Conservation (phyloP, 208 protist genomes). For the Trypanosoma mega region DNA sequence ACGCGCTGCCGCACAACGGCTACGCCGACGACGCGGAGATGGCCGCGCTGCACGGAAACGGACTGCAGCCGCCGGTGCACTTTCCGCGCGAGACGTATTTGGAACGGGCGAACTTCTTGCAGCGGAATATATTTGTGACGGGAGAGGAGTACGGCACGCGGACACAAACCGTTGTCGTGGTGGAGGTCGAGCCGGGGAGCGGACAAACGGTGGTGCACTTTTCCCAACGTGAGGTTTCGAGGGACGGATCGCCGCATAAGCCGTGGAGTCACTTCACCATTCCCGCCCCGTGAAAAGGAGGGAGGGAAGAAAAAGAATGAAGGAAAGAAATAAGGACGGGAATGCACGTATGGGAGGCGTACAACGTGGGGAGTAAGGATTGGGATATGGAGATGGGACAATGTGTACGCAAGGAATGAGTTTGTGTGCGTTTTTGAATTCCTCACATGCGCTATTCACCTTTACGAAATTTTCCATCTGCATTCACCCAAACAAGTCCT, state of each 20-base stretch:
- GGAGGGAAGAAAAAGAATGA: background rate
- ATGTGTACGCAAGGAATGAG: no score
- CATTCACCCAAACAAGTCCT: no score
- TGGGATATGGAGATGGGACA: no score
- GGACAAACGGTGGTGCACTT: constrained; percentile 32
- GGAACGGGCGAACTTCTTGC: constrained; percentile 27
- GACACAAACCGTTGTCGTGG: constrained; percentile 55
- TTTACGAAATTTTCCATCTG: no score
- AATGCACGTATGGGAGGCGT: no score
- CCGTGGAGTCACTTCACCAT: constrained; percentile 28
- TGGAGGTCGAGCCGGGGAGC: constrained; percentile 28
- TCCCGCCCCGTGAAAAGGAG: constrained; percentile 9
- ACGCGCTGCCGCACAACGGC: constrained; percentile 30
- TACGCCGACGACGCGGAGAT: constrained; percentile 29
- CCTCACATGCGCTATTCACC: no score
- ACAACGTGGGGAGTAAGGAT: no score
- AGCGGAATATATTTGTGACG: constrained; percentile 43
- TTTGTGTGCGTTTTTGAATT: no score
- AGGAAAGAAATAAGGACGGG: background rate
- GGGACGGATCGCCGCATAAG: constrained; percentile 7
- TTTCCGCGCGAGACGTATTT: constrained; percentile 21
- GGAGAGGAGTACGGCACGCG: constrained; percentile 37
- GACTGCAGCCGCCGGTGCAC: constrained; percentile 13
- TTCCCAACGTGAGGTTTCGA: constrained; percentile 33
- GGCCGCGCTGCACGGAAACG: constrained; percentile 14